phyloP scores from a whole-genome alignment of 192 early-diverging fungal species.

The Linderina pennispora region DNA sequence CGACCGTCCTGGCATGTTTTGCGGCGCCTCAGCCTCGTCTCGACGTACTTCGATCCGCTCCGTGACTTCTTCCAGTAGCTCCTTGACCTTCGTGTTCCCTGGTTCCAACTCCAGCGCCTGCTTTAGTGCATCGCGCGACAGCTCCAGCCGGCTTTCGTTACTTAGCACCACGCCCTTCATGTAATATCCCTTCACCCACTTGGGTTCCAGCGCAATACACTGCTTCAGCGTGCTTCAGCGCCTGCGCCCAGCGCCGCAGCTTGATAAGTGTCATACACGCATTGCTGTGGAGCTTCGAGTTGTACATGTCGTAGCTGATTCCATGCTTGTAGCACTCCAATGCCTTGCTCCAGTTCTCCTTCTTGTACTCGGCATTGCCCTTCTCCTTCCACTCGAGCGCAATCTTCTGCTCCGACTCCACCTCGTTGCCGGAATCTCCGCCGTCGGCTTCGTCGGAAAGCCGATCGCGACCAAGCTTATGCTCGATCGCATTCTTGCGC shows the following conservation, averaged over 20 bases:
- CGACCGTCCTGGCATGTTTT: too few relatives aligned
- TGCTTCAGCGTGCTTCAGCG: conserved; percentile 48
- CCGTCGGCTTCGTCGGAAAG: conserved; percentile 3
- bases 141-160: conserved; percentile 44
- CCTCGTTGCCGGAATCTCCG: conserved; percentile 4
- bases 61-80: conserved; percentile 36
- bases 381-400: conserved; percentile 47
- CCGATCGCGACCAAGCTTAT: conserved; percentile 33
- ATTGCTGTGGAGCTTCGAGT: conserved; percentile 42
- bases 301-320: conserved; percentile 43
- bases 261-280: conserved; percentile 45
- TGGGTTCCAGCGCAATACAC: conserved; percentile 43
- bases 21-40: conserved; percentile 32
- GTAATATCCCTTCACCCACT: conserved; percentile 48
- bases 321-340: conserved; percentile 41
- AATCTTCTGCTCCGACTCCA: conserved; percentile 8
- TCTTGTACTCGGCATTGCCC: conserved; percentile 39
- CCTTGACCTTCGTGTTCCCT: conserved; percentile 24
- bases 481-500: conserved; percentile 46
- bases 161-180: conserved; percentile 45
- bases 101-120: conserved; percentile 34
- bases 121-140: conserved; percentile 20
- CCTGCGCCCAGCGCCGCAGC: conserved; percentile 38
- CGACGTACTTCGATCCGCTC: conserved; percentile 42
- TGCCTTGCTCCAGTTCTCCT: conserved; percentile 39